These are phyloP conservation scores for Penicillium malachiteum DNA, from an alignment of 495 filamentous ascomycete species.

Conservation along the genomic window DNA sequence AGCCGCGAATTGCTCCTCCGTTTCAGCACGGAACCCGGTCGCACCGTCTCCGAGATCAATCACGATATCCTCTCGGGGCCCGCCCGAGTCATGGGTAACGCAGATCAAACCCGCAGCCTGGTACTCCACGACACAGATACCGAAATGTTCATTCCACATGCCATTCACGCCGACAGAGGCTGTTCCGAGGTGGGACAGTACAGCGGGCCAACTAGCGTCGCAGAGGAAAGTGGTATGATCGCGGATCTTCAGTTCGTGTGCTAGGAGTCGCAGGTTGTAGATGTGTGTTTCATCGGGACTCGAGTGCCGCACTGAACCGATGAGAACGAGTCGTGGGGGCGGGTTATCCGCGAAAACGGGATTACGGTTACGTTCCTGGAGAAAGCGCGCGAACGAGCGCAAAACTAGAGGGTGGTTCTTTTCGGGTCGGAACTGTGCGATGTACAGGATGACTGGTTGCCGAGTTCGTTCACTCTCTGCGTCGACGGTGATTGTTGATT, in stretches of 20 bases:
- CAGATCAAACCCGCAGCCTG: conserved; percentile 90
- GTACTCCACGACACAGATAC: conserved; percentile 97
- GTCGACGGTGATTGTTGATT: conserved; percentile 66
- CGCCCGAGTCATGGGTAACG: conserved; percentile 89
- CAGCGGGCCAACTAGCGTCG: conserved; percentile 83
- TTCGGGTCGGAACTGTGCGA: conserved; percentile 95
- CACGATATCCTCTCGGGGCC: conserved; percentile 91
- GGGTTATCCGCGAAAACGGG: conserved; percentile 35
- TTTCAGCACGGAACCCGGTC: conserved; percentile 84
- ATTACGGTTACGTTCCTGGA: conserved; percentile 47
- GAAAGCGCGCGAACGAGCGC: conserved; percentile 75
- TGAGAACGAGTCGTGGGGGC: conserved; percentile 64
- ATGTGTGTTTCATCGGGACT: conserved; percentile 79
- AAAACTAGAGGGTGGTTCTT: conserved; percentile 91
- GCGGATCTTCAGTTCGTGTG: conserved; percentile 82
- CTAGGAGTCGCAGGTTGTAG: conserved; percentile 84
- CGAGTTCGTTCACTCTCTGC: conserved; percentile 63
- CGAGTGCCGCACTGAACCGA: conserved; percentile 83
- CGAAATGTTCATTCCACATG: conserved; percentile 99
- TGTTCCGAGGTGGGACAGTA: conserved; percentile 71
- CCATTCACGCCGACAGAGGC: conserved; percentile 86
- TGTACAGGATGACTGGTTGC: conserved; percentile 75
- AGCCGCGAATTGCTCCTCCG: conserved; percentile 69
- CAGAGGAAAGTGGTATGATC: conserved; percentile 82
- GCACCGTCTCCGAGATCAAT: conserved; percentile 69